Percentiles rank a stretch among this genome's conserved stretches.
Evolutionary conservation across 2,329 filamentous ascomycete species (phyloP).

Genomic region (Fusarium nodosum): DNA sequence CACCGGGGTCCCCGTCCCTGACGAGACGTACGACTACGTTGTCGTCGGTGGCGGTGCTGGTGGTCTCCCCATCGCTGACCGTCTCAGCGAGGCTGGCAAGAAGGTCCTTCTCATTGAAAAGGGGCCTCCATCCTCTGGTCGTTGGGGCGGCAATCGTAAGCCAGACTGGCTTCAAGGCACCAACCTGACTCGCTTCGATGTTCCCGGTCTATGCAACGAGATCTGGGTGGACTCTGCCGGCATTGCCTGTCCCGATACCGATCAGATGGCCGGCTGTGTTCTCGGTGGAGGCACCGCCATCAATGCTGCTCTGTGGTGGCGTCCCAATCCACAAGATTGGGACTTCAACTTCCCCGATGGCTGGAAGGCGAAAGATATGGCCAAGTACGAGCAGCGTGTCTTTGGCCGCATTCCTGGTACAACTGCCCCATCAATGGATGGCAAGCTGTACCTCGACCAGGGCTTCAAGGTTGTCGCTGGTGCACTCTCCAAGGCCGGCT

Average conservation of each 20-base stretch:
- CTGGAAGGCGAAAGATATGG: conserved; percentile 21
- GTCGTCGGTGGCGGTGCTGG: conserved; percentile 16
- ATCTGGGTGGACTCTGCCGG: conserved; percentile 15
- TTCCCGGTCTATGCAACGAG: conserved; percentile 17
- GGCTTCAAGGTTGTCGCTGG: conserved; percentile 15
- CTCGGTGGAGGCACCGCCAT: conserved; percentile 19
- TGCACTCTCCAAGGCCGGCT: conserved; percentile 12
- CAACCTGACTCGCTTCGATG: conserved; percentile 17
- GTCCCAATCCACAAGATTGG: conserved; percentile 17
- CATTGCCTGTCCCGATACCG: conserved; percentile 15
- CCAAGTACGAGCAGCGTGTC: conserved; percentile 19
- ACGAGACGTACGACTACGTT: conserved; percentile 20
- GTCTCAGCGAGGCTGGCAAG: conserved; percentile 21
- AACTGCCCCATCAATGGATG: conserved; percentile 10
- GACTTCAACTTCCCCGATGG: conserved; percentile 25
- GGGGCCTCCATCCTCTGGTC: conserved; percentile 14
- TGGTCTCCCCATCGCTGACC: conserved; percentile 14
- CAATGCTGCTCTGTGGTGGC: conserved; percentile 26
- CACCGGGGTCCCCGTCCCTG: conserved; percentile 8
- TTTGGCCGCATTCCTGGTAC: conserved; percentile 21
- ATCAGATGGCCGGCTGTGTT: conserved; percentile 27
- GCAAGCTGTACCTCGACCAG: conserved; percentile 22
- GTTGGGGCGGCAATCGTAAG: conserved; percentile 18
- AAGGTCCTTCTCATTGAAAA: conserved; percentile 22
- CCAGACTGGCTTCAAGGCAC: conserved; percentile 21